Base-by-base conservation (phyloP, 805 yeast genomes). In the Yarrowia sp. region DNA sequence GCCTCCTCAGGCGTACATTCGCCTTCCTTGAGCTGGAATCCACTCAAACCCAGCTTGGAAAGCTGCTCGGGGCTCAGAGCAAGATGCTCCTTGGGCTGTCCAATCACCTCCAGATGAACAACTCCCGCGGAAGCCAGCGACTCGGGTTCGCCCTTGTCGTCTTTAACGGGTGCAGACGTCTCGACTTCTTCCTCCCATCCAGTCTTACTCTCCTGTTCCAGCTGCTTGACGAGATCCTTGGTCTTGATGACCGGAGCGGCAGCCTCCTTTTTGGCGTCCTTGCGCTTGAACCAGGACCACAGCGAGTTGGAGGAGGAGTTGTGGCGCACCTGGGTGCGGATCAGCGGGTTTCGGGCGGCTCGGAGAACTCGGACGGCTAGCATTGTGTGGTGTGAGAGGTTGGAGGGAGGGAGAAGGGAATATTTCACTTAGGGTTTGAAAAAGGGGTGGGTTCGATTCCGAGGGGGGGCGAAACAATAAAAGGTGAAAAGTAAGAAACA, bases 101-200 rank as follows among this genome's bases (percentile, higher is more conserved):
- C 74, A 22, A 71, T 62, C 11, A 70, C 70, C 64, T 71, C 65
- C 43, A 71, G 67, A 39, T 66, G 62, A 3, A 57, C 64, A 2
- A 66, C 65, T 0, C 41, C 44, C 10, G 22, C 64, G 13, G 64
- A 43, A 17, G 64, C 51, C n/a, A 43, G 10, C 3, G 43, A 9
- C 43, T 43, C 22, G 50, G 32, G 18, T 41, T 57, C 50, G 14
- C 13, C n/a, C 11, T 35, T 32, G 43, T 15, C 17, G 11, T 3
- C 64, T 45, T 65, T 65, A 17, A 50, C 39, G 15, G 63, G 28
- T 22, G 28, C 28, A 22, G 28, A 22, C 28, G 28, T 22, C 28
- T 22, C 28, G 32, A 22, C 60, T 28, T 38, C 32, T n/a, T 41
- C 58, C 13, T 66, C 65, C 50, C 62, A 51, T 17, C 66, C 67